phyloP scores from a whole-genome alignment of 1,284 basidiomycete genomes.

The Melampsora abietis-canadensis region DNA sequence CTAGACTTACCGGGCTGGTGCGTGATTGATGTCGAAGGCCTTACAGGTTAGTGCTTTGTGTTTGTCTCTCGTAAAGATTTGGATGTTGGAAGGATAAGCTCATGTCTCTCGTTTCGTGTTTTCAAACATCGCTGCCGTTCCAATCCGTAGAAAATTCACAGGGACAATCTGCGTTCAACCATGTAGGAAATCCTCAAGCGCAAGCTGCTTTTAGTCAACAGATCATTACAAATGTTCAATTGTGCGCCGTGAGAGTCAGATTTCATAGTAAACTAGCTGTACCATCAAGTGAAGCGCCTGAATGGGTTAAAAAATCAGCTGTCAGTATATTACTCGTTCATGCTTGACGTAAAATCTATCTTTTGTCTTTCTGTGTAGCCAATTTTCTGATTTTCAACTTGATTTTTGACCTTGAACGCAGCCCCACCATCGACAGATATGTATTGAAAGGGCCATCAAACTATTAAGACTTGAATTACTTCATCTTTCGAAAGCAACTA shows the following conservation, averaged over 20 bases:
- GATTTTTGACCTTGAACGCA: neutral
- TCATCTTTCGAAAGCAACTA: conserved; percentile 32
- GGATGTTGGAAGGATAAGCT: neutral
- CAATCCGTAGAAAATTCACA: neutral
- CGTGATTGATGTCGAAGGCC: conserved; percentile 32
- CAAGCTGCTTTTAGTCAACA: conserved; percentile 41
- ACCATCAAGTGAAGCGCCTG: conserved; percentile 22
- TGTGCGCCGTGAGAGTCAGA: conserved; percentile 39
- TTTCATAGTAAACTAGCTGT: conserved; percentile 41
- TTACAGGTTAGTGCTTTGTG: conserved; percentile 10
- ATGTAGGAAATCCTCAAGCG: conserved; percentile 12
- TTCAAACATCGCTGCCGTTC: neutral
- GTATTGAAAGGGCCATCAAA: conserved; percentile 35
- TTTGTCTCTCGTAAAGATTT: neutral
- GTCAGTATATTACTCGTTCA: neutral
- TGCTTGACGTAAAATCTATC: neutral
- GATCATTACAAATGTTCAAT: conserved; percentile 43
- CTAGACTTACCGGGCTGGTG: conserved; percentile 30
- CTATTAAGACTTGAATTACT: conserved; percentile 38
- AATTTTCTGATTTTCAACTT: neutral
- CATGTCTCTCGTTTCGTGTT: neutral
- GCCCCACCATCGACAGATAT: conserved; percentile 33
- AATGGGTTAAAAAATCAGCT: conserved; percentile 20
- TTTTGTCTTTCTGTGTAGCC: neutral
- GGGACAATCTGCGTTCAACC: conserved; percentile 4